Conservation (phyloP, 169 alveolate species). For the Babesia divergens region DNA sequence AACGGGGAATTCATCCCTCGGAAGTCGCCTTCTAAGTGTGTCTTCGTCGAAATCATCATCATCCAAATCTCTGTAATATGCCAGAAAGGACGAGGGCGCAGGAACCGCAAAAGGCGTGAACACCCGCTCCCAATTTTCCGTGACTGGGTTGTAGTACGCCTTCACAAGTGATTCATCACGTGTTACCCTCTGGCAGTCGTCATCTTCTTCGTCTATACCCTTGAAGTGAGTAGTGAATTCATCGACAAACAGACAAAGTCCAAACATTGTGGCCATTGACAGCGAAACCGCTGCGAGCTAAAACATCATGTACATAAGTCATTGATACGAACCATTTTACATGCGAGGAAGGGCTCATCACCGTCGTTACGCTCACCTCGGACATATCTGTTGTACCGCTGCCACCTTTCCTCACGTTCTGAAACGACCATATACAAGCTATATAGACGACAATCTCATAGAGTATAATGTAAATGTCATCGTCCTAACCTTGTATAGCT, state of each 20-base stretch:
- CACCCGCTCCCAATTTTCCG: conserved; percentile 57
- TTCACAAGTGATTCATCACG: conserved; percentile 29
- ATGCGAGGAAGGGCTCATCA: not conserved
- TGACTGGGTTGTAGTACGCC: conserved; percentile 54
- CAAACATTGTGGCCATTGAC: conserved; percentile 13
- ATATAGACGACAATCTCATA: too few relatives aligned
- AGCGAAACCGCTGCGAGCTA: conserved; percentile 5
- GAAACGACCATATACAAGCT: too few relatives aligned
- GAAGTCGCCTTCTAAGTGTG: not conserved
- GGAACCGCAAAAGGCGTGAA: conserved; percentile 56
- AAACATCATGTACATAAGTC: not conserved
- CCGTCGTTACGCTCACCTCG: conserved; percentile 34
- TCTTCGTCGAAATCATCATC: conserved; percentile 13
- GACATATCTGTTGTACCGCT: conserved; percentile 35
- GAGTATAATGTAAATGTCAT: too few relatives aligned
- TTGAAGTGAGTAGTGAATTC: conserved; percentile 17
- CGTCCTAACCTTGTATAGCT: not conserved
- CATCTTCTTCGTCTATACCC: conserved; percentile 27
- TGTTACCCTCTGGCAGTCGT: not conserved
- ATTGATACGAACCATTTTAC: conserved; percentile 14
- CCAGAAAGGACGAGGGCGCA: conserved; percentile 9
- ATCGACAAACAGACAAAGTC: conserved; percentile 9
- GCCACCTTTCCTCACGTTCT: conserved; percentile 27
- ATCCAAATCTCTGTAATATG: conserved; percentile 10
- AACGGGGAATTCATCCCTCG: not conserved